These are phyloP conservation scores for Lachnellula suecica DNA, from an alignment of 2,329 filamentous ascomycete species.

Conservation along the genomic window DNA sequence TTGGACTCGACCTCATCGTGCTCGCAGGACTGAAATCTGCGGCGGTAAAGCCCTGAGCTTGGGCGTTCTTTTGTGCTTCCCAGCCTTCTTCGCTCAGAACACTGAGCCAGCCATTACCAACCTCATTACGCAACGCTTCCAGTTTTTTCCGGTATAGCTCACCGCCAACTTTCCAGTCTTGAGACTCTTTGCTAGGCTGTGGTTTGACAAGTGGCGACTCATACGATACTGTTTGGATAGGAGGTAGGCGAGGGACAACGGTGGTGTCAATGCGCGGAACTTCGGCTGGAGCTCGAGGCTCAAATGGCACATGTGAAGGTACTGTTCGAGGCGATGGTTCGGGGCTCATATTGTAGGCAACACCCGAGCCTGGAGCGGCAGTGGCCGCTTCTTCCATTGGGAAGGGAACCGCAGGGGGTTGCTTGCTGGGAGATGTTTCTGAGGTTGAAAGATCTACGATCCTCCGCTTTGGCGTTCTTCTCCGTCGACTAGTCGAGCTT, in stretches of 20 bases:
- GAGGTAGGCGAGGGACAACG: constrained; percentile 26
- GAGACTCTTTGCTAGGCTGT: constrained; percentile 30
- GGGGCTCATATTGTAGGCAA: constrained; percentile 31
- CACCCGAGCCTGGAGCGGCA: constrained; percentile 20
- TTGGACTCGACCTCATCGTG: constrained; percentile 28
- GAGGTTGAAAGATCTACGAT: constrained; percentile 63
- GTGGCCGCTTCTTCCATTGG: constrained; percentile 22
- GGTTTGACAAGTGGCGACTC: constrained; percentile 23
- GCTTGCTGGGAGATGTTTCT: constrained; percentile 29
- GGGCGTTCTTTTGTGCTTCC: constrained; percentile 39
- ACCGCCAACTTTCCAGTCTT: constrained; percentile 66
- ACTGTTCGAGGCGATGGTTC: constrained; percentile 29
- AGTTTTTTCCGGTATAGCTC: constrained; percentile 87
- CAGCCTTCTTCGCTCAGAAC: constrained; percentile 78
- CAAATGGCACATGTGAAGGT: constrained; percentile 29
- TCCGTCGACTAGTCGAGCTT: constrained; percentile 56
- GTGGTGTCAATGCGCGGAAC: constrained; percentile 29
- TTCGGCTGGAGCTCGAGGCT: constrained; percentile 27
- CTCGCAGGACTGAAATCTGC: constrained; percentile 30
- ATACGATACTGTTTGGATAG: constrained; percentile 27
- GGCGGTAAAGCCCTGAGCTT: constrained; percentile 21
- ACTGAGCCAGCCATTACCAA: constrained; percentile 85
- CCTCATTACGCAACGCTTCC: constrained; percentile 78
- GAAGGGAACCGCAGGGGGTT: constrained; percentile 17
- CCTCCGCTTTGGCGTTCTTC: constrained; percentile 58